phyloP scores from a whole-genome alignment of 495 filamentous ascomycete genomes.

The Hyphodiscus hymeniophilus region DNA sequence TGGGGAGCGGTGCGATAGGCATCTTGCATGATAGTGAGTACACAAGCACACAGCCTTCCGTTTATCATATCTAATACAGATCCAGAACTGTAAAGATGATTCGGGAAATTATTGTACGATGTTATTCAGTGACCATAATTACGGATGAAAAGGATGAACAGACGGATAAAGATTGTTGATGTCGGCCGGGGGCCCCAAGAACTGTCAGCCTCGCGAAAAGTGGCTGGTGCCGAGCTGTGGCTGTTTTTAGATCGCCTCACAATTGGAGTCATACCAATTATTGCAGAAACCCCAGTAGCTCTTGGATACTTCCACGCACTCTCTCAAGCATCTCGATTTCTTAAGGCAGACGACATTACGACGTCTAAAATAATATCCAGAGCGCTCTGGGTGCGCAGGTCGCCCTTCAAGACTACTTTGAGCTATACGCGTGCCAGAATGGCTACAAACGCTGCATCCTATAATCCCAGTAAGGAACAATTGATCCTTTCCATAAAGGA shows the following conservation, averaged over 20 bases:
- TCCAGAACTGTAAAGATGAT: no score
- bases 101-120: neutral
- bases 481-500: conserved; percentile 1
- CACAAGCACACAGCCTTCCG: neutral
- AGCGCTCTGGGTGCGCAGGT: conserved; percentile 32
- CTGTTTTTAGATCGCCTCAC: no score
- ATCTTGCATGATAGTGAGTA: conserved; percentile 6
- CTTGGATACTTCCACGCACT: neutral
- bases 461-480: conserved; percentile 41
- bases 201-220: no score
- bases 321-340: conserved; percentile 9
- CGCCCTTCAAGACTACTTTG: conserved; percentile 27
- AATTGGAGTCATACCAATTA: neutral
- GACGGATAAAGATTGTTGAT: neutral
- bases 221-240: no score
- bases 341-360: conserved; percentile 26
- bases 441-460: conserved; percentile 50
- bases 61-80: no score
- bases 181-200: neutral
- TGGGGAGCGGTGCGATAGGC: conserved; percentile 56
- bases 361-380: conserved; percentile 29
- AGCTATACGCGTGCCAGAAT: conserved; percentile 36
- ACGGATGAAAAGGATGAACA: neutral
- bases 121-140: neutral
- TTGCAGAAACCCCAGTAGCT: neutral